Evolutionary conservation across 139 green algal species (phyloP), one percentile per base, ranked within the genome.

Genomic region (Edaphochlamys debaryana): DNA sequence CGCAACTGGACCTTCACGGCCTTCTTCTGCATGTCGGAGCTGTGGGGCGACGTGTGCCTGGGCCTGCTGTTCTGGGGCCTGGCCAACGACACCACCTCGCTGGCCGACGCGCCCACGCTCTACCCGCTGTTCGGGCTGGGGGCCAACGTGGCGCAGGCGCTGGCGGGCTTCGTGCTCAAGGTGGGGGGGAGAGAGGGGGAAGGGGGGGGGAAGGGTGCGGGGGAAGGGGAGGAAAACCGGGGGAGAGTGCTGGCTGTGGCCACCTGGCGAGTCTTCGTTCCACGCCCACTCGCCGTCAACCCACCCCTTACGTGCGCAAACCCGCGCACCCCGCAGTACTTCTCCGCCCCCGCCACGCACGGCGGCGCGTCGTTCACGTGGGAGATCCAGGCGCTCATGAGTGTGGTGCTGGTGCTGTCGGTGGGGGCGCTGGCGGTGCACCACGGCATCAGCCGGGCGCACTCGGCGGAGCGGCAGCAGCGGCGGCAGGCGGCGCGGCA

Each of bases 61-160:
- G 93, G 88, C 67, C 91, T 98, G 77, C 92, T 98, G 42, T 90
- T 98, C 89, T 98, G 95, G 96, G 95, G 95, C 22, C 89, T 98
- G 45, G 96, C 96, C 69, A 99, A 99, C 86, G 96, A 99, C 68
- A 98, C 92, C 22, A 99, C 96, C 17, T 90, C 70, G 42, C 86
- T 98, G 41, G 78, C 95, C 25, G 94, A 98, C 82, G 96, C 96
- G 11, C 90, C 92, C 17, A 91, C 96, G 48, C 87, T 99, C 25
- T 99, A 99, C 87, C 96, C 96, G 5, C 90, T 99, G 42, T 98
- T 99, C 87, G 96, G 96, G 19, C 89, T 99, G 11, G 96, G 96
- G n/a, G 96, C 96, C 29, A 99, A 99, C 85, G 68, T 99, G 25
- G 96, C 94, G 6, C 96, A 99, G 89, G 91, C 92, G 19, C 62